These are phyloP conservation scores for Cercospora janseana DNA, from an alignment of 2,329 filamentous ascomycete genomes.

Conservation along the genomic window DNA sequence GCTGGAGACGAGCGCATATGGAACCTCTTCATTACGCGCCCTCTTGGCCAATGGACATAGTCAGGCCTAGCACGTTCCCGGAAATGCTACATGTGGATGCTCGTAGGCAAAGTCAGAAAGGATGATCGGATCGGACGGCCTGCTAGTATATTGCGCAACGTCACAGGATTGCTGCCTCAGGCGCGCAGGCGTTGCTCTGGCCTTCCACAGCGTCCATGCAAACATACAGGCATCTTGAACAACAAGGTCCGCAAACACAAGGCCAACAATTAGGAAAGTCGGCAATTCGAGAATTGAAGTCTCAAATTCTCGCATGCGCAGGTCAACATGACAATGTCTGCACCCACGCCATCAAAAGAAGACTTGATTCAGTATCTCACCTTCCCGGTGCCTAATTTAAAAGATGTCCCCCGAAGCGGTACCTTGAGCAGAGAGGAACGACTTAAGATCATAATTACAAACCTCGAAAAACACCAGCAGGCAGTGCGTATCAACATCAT, in stretches of 20 bases:
- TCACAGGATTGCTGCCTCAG: no score
- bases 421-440: slow-evolving; percentile 21
- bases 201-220: no score
- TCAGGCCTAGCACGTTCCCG: background rate
- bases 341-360: background rate
- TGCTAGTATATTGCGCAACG: no score
- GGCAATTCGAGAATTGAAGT: background rate
- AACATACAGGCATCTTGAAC: no score
- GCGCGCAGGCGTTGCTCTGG: no score
- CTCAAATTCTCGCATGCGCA: background rate
- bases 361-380: slow-evolving; percentile 23
- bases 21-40: background rate
- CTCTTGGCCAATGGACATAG: background rate
- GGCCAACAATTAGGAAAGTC: no score
- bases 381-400: slow-evolving; percentile 21
- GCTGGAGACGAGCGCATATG: background rate
- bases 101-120: no score
- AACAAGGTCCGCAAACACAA: no score
- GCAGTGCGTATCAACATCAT: slow-evolving; percentile 20
- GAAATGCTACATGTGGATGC: no score
- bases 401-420: slow-evolving; percentile 15
- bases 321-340: background rate
- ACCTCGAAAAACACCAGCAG: slow-evolving; percentile 28
- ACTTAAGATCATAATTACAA: slow-evolving; percentile 27
- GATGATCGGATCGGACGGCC: no score